Conservation (phyloP, 1,139 yeast species). For the Sugiyamaella xylanicola region DNA sequence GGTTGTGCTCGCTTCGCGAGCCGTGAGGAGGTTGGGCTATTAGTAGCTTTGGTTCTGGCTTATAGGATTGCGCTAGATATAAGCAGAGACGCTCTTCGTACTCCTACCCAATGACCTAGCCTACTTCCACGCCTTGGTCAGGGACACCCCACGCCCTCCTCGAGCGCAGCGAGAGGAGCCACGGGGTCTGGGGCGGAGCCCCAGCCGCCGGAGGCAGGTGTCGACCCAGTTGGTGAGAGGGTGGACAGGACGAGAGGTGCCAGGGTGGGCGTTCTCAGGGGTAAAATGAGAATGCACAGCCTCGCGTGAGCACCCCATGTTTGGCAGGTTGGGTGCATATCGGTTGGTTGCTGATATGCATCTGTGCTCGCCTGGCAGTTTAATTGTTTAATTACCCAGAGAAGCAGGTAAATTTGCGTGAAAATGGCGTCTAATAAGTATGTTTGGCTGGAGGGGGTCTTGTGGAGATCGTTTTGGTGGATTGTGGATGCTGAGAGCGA, state of each 20-base stretch:
- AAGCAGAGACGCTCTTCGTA: background rate
- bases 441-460: too few relatives aligned
- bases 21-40: too few relatives aligned
- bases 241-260: too few relatives aligned
- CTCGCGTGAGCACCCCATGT: background rate
- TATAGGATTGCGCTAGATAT: too few relatives aligned
- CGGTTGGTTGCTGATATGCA: too few relatives aligned
- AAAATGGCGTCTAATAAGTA: conserved; percentile 9
- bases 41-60: too few relatives aligned
- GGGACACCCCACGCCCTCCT: too few relatives aligned
- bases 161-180: background rate
- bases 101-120: background rate
- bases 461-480: too few relatives aligned
- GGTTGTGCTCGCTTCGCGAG: too few relatives aligned
- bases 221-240: background rate
- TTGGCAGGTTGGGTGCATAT: background rate
- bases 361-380: too few relatives aligned
- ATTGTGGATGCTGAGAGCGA: background rate
- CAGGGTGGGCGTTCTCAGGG: background rate
- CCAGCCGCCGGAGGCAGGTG: background rate
- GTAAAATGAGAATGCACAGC: background rate
- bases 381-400: background rate
- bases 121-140: background rate
- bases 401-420: background rate
- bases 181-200: background rate